Conservation (phyloP, 768 basidiomycete genomes). For the Hygrophorus russula region DNA sequence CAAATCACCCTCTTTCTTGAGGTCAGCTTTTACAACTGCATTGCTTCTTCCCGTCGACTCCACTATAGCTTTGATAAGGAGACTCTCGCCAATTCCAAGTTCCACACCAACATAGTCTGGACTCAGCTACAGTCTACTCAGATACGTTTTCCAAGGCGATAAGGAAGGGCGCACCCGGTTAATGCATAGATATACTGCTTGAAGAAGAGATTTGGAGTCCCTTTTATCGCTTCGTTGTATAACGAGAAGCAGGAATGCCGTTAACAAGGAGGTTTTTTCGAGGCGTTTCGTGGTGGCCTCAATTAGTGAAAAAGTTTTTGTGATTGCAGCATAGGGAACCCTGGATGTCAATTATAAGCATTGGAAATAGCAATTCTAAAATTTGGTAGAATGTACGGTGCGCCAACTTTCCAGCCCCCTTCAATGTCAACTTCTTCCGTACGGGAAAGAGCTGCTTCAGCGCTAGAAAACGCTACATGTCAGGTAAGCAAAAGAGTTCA, state of each 20-base stretch:
- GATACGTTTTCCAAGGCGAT: slow-evolving; percentile 4
- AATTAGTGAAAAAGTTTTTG: slow-evolving; percentile 80
- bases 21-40: slow-evolving; percentile 75
- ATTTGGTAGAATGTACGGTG: slow-evolving; percentile 49
- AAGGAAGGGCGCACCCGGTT: slow-evolving; percentile 57
- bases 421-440: slow-evolving; percentile 62
- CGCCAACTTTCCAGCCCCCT: slow-evolving; percentile 76
- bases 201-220: slow-evolving; percentile 67
- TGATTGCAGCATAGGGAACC: slow-evolving; percentile 88
- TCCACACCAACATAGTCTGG: slow-evolving; percentile 95
- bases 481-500: background rate
- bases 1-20: slow-evolving; percentile 92
- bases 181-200: slow-evolving; percentile 92
- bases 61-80: slow-evolving; percentile 90
- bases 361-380: background rate
- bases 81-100: slow-evolving; percentile 90
- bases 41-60: slow-evolving; percentile 89
- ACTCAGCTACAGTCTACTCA: slow-evolving; percentile 47
- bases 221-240: slow-evolving; percentile 75
- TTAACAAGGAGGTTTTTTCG: slow-evolving; percentile 84
- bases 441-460: slow-evolving; percentile 53
- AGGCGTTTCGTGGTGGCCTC: slow-evolving; percentile 92
- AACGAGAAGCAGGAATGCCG: slow-evolving; percentile 80
- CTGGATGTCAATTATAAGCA: slow-evolving; percentile 26
- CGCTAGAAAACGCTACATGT: slow-evolving; percentile 28